Evolutionary conservation across 169 alveolate genomes (phyloP).

Genomic region (Cryptosporidium felis): DNA sequence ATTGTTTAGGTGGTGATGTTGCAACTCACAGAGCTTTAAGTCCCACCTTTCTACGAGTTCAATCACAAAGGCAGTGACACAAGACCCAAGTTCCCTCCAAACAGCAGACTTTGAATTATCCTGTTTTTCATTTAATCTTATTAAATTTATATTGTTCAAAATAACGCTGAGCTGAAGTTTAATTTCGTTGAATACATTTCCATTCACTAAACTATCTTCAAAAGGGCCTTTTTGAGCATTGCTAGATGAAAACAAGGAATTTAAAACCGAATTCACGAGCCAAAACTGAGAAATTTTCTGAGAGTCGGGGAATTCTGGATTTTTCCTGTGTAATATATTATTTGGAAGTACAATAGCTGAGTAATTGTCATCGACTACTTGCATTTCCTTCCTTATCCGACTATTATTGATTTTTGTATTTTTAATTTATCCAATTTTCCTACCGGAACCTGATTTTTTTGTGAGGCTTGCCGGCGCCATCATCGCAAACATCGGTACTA

Average conservation of each 20-base stretch:
- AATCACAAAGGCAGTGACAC: conserved; percentile 11
- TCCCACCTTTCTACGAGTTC: conserved; percentile 59
- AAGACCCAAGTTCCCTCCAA: conserved; percentile 49
- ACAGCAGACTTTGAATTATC: neutral
- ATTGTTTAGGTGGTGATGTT: conserved; percentile 22
- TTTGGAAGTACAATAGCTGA: conserved; percentile 1
- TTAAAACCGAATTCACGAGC: conserved; percentile 41
- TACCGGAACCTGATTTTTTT: neutral
- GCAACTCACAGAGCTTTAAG: conserved; percentile 24
- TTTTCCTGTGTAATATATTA: neutral
- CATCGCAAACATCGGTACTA: conserved; percentile 5
- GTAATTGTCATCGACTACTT: neutral
- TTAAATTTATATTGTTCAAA: neutral
- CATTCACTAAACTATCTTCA: neutral
- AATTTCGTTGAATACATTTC: conserved; percentile 31
- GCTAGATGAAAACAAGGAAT: conserved; percentile 22
- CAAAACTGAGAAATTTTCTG: conserved; percentile 54
- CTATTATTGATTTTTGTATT: too few species aligned
- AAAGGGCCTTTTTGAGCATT: neutral
- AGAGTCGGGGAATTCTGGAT: neutral
- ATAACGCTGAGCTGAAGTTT: conserved; percentile 5
- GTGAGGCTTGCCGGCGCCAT: conserved; percentile 41
- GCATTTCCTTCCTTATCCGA: too few species aligned
- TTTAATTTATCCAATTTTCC: too few species aligned
- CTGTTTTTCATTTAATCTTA: neutral